Evolutionary conservation across 2,329 filamentous ascomycete genomes (phyloP), one percentile per base, ranked within the genome.

Genomic region (Exserohilum turcica): DNA sequence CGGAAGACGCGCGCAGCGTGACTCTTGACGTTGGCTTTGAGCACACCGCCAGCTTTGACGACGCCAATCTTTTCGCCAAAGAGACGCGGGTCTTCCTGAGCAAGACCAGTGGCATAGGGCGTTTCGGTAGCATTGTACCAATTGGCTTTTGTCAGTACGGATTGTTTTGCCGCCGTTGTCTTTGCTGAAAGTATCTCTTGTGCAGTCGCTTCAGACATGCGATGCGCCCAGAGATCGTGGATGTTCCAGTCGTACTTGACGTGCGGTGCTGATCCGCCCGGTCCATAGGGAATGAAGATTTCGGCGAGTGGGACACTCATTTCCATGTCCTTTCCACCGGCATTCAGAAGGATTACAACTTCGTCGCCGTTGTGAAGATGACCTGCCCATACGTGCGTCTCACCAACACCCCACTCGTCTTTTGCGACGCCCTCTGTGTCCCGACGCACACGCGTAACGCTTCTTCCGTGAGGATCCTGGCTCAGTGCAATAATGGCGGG

Each of bases 401-500:
- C 64, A 10, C 64, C 64, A 15, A 64, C 52, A 2, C 64, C 64
- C 45, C 60, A 66, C 27, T 62, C 55, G 19, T 67, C 63, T 32
- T 65, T 61, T 13, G 60, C 54, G 3, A 63, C 57, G 8, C 54
- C 56, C 12, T 49, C 45, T 6, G 57, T 65, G 38, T 66, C 58
- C 18, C 53, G 43, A 36, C 59, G 51, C 6, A 67, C 63, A 13
- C 63, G 61, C 12, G 63, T 67, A 6, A 64, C 60, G 10, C 56
- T 60, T 3, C 64, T 52, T 9, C 61, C 64, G 40, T 66, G 63
- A 2, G 64, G 61, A 15, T 67, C 63, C 13, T 67, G 64, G 33
- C 60, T 67, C 5, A 67, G 55, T 10, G 64, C 63, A 12, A 67
- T 63, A 16, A 67, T 65, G n/a, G 64, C 64, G 1, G 63, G 64